Percentiles rank a stretch among this genome's conserved stretches.
Conservation (phyloP, 1,284 basidiomycete genomes). For the Ganoderma lingzhi region DNA sequence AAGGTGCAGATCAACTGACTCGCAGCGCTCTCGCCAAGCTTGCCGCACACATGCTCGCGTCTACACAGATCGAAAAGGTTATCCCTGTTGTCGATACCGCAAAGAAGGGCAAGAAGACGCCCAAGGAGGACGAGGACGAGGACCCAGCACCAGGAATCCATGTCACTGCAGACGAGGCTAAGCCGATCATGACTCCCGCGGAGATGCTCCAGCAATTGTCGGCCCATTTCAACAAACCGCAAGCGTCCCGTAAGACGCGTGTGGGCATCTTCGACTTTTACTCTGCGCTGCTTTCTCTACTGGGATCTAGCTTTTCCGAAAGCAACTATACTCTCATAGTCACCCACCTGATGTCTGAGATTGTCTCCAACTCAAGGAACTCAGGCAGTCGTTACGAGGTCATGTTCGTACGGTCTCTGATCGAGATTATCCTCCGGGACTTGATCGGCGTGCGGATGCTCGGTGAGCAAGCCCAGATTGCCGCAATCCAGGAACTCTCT, state of each 20-base stretch:
- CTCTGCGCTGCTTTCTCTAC: constrained; percentile 75
- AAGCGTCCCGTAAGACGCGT: constrained; percentile 73
- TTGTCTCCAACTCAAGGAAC: constrained; percentile 68
- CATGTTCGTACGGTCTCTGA: constrained; percentile 76
- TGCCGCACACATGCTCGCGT: constrained; percentile 85
- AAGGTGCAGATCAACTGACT: constrained; percentile 86
- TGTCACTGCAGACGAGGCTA: constrained; percentile 65
- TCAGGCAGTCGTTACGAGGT: constrained; percentile 75
- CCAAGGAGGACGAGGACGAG: constrained; percentile 60
- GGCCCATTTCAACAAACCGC: constrained; percentile 79
- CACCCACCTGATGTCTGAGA: constrained; percentile 81
- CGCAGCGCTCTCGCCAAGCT: constrained; percentile 83
- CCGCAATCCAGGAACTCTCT: constrained; percentile 88
- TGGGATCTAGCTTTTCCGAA: constrained; percentile 87
- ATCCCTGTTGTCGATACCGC: constrained; percentile 55
- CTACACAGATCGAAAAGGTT: constrained; percentile 81
- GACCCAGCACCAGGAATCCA: constrained; percentile 56
- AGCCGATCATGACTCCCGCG: constrained; percentile 76
- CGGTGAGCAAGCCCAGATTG: constrained; percentile 92
- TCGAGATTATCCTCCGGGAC: constrained; percentile 83
- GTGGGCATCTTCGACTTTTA: constrained; percentile 94
- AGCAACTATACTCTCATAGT: constrained; percentile 84
- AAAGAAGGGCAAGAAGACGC: constrained; percentile 73
- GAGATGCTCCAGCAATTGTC: constrained; percentile 90
- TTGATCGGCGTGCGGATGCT: constrained; percentile 90